Evolutionary conservation across 2,329 filamentous ascomycete genomes (phyloP).

Genomic region (Colletotrichum chlorophyti): DNA sequence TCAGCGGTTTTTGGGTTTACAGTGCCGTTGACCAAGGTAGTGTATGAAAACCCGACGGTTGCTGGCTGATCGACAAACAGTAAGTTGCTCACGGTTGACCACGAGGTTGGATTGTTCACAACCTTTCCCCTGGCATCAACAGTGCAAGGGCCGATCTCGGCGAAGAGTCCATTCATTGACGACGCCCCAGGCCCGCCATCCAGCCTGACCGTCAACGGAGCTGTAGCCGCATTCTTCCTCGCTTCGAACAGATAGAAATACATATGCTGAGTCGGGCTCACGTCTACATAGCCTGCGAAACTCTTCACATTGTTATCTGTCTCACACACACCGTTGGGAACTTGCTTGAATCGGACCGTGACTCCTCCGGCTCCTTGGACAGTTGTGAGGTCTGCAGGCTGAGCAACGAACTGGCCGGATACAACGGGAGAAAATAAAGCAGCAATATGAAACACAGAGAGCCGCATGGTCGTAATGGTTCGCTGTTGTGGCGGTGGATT

Average conservation of each 20-base stretch:
- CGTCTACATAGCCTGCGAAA: slow-evolving; percentile 21
- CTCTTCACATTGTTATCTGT: slow-evolving; percentile 1
- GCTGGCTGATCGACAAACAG: slow-evolving; percentile 15
- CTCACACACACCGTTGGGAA: slow-evolving; percentile 17
- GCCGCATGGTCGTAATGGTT: background rate
- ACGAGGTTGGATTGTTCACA: slow-evolving; percentile 10
- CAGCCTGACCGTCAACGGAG: slow-evolving; percentile 11
- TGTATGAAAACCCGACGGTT: slow-evolving; percentile 17
- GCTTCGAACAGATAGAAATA: slow-evolving; percentile 18
- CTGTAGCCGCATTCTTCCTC: background rate
- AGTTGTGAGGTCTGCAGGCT: slow-evolving; percentile 1
- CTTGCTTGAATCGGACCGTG: slow-evolving; percentile 11
- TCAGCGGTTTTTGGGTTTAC: slow-evolving; percentile 3
- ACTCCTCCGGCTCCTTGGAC: slow-evolving; percentile 3
- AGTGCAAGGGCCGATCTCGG: slow-evolving; percentile 9
- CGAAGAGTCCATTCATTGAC: slow-evolving; percentile 17
- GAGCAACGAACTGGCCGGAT: slow-evolving; percentile 1
- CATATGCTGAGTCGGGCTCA: slow-evolving; percentile 12
- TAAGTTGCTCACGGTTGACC: slow-evolving; percentile 13
- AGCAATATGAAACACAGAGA: background rate
- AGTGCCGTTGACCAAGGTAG: slow-evolving; percentile 11
- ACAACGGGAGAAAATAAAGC: background rate
- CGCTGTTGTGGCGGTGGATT: background rate
- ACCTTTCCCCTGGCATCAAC: slow-evolving; percentile 11
- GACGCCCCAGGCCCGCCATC: slow-evolving; percentile 14